phyloP scores from a whole-genome alignment of 192 early-diverging fungal genomes.

The Coemansia sp. region DNA sequence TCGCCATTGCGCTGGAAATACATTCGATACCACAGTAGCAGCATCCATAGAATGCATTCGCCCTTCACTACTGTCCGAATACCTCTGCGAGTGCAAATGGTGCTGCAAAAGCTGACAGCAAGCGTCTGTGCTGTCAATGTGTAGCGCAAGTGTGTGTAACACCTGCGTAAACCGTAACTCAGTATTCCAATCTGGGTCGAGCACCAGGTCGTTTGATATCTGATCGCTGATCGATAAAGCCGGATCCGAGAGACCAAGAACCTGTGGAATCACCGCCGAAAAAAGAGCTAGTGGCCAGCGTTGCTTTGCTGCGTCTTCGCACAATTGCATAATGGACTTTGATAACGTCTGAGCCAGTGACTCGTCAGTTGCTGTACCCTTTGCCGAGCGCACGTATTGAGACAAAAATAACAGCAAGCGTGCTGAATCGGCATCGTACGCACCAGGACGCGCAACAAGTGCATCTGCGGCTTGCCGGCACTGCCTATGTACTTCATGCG shows the following conservation, averaged over 20 bases:
- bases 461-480: conserved; percentile 38
- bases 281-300: conserved; percentile 31
- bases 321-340: conserved; percentile 19
- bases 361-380: conserved; percentile 7
- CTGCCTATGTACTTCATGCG: conserved; percentile 13
- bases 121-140: conserved; percentile 1
- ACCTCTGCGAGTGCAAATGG: not conserved
- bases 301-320: conserved; percentile 20
- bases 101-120: conserved; percentile 12
- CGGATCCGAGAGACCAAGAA: conserved; percentile 6
- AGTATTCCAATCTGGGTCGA: conserved; percentile 20
- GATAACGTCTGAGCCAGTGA: conserved; percentile 3
- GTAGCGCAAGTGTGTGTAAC: conserved; percentile 22
- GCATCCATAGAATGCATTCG: not conserved
- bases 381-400: conserved; percentile 17
- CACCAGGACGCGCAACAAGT: conserved; percentile 9
- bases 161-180: conserved; percentile 34
- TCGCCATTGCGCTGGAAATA: conserved; percentile 34
- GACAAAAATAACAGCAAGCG: conserved; percentile 22
- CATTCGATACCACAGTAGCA: not conserved
- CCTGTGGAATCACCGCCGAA: not conserved
- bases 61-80: not conserved
- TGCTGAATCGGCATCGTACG: conserved; percentile 13
- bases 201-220: not conserved
- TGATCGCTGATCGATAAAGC: not conserved